Evolutionary conservation across 2,329 filamentous ascomycete species (phyloP).

Genomic region (Stachybotrys chlorohalonatus): DNA sequence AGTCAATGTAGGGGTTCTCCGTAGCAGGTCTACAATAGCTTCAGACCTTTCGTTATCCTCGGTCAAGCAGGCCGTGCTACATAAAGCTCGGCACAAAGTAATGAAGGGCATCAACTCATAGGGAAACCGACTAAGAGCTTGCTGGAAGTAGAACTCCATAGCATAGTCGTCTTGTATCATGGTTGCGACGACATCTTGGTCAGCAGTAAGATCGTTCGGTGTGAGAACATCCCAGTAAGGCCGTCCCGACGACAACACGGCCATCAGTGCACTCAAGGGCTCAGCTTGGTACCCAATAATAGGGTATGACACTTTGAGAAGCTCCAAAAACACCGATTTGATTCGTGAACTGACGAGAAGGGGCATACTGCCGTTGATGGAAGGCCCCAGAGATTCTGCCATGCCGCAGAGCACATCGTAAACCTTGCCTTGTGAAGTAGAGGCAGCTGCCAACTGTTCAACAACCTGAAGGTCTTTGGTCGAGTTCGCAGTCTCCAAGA

Average conservation of each 20-base stretch:
- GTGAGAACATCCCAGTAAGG: conserved; percentile 44
- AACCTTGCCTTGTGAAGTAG: conserved; percentile 40
- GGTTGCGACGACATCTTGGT: conserved; percentile 22
- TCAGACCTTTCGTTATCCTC: conserved; percentile 32
- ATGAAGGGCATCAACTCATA: conserved; percentile 78
- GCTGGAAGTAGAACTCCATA: conserved; percentile 51
- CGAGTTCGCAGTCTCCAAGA: conserved; percentile 39
- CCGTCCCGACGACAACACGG: conserved; percentile 49
- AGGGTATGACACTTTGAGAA: conserved; percentile 58
- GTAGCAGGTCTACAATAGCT: conserved; percentile 54
- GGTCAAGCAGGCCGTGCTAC: conserved; percentile 19
- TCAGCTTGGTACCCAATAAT: conserved; percentile 66
- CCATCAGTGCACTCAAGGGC: conserved; percentile 56
- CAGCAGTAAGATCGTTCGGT: conserved; percentile 17
- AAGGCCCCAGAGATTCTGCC: conserved; percentile 35
- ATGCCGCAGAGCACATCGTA: conserved; percentile 46
- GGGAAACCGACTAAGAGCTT: conserved; percentile 70
- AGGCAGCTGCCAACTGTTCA: conserved; percentile 38
- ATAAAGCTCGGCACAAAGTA: conserved; percentile 58
- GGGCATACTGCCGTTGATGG: conserved; percentile 37
- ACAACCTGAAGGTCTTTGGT: conserved; percentile 43
- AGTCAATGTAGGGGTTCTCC: conserved; percentile 65
- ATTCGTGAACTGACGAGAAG: conserved; percentile 52
- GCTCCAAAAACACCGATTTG: conserved; percentile 56
- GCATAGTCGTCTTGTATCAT: conserved; percentile 32